Base-by-base conservation (phyloP, 768 basidiomycete species). In the Auriscalpium vulgare region DNA sequence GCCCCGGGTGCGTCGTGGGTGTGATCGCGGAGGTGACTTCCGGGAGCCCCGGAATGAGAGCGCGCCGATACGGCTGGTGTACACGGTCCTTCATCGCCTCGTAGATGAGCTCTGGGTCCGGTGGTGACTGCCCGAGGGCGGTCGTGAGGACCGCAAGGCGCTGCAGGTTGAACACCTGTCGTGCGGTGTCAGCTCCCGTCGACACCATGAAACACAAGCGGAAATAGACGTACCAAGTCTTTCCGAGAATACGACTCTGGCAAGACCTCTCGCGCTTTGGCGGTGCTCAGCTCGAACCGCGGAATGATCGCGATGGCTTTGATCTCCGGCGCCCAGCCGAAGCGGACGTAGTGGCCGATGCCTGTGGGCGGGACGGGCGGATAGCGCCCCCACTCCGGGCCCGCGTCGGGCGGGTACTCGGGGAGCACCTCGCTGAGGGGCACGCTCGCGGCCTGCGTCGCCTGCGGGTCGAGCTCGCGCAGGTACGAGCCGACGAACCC, bases 21-120 rank as follows among this genome's bases (percentile, higher is more conserved):
- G 97, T 97, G 52, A 98, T 85, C 14, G 78, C 75, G 34, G 88
- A 86, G 11, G 95, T 92, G 47, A 99, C 93, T 67, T 92, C 88
- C 9, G 93, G 90, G 8, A 99, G 79, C 29, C 97, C 97, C 51
- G 97, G 97, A 51, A 99, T 95, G 56, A 99, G 77, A 29, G 77
- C 69, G 71, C 87, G 92, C 35, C 97, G 85, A 69, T 97, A 98
- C 1, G 97, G 97, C 68, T 99, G 97, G 69, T 99, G 97, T 13
- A 99, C 81, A 52, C 90, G 84, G 72, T 99, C 97, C 66, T 97
- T 95, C 97, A 98, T 98, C 1, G 95, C 95, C 68, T 98, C 95
- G 70, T 95, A 98, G 56, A 98, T 97, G n/a, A 99, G 82, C 19
- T 85, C 89, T 0, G 97, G 84, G 67, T 99, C 92, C 1, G 95